A percentile compares a stretch with the other conserved stretches of the same genome.
Evolutionary conservation across 2,329 filamentous ascomycete species (phyloP).

Genomic region (Pseudogymnoascus sp.): DNA sequence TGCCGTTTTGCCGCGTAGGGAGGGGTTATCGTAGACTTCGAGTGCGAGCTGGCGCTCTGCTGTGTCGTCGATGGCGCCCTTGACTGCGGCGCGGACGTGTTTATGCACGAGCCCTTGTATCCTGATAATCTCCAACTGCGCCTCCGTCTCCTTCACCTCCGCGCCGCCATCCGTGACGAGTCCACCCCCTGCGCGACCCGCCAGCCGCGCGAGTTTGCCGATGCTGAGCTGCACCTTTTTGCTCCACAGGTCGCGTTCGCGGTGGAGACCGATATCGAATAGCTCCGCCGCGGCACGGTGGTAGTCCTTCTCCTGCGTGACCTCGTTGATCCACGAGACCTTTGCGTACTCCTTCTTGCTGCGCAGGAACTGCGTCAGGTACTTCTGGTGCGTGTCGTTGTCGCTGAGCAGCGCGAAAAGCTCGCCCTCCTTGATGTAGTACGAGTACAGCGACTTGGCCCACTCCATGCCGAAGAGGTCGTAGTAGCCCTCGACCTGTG

Average conservation of each 20-base stretch:
- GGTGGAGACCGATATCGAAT: constrained; percentile 57
- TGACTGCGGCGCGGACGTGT: constrained; percentile 60
- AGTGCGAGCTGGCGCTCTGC: constrained; percentile 71
- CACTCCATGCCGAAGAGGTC: constrained; percentile 40
- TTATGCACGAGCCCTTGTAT: constrained; percentile 74
- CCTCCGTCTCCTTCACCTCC: constrained; percentile 29
- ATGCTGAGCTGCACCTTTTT: constrained; percentile 90
- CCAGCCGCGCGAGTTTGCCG: constrained; percentile 72
- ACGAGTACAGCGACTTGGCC: constrained; percentile 70
- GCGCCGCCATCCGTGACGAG: constrained; percentile 24
- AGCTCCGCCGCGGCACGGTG: constrained; percentile 64
- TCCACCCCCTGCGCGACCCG: constrained; percentile 42
- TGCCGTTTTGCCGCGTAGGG: constrained; percentile 52
- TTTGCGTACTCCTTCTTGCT: constrained; percentile 64
- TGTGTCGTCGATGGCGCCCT: constrained; percentile 68
- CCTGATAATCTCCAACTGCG: constrained; percentile 40
- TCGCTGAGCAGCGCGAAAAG: constrained; percentile 64
- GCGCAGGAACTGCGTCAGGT: constrained; percentile 71
- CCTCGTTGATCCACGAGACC: constrained; percentile 91
- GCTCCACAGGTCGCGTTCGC: constrained; percentile 78
- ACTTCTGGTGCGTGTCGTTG: constrained; percentile 57
- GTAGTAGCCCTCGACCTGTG: constrained; percentile 24
- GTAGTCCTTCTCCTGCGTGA: constrained; percentile 68
- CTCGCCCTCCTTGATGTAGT: constrained; percentile 60
- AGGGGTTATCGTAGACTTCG: constrained; percentile 45